Evolutionary conservation across 169 alveolate species (phyloP).

Genomic region (Eimeria necatrix): DNA sequence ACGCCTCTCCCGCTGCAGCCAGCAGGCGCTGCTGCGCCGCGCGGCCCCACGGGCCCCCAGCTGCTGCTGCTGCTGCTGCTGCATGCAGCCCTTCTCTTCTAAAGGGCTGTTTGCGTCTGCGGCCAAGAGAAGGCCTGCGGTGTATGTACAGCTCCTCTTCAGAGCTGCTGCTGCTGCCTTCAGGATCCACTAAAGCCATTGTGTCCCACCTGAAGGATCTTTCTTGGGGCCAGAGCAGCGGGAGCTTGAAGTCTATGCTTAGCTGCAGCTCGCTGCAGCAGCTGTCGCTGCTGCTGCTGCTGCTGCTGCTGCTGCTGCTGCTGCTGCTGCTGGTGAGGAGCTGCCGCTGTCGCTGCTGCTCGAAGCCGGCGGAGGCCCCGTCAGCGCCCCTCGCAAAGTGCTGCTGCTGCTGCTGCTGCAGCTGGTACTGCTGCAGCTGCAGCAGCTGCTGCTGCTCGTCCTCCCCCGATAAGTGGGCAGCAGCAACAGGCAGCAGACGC

Average conservation of each 20-base stretch:
- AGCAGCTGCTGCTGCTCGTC: slow-evolving; percentile 26
- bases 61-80: background rate
- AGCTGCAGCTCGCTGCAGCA: slow-evolving; percentile 2
- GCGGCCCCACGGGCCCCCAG: background rate
- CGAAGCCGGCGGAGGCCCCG: background rate
- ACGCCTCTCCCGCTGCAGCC: background rate
- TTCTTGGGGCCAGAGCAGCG: slow-evolving; percentile 16
- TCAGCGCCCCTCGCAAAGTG: background rate
- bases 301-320: slow-evolving; percentile 62
- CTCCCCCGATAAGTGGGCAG: background rate
- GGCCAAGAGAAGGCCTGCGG: background rate
- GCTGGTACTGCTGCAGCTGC: slow-evolving; percentile 27
- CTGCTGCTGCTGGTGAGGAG: slow-evolving; percentile 45
- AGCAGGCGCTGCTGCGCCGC: background rate
- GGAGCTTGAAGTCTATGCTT: slow-evolving; percentile 8
- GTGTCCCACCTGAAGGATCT: background rate
- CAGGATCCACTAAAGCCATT: background rate
- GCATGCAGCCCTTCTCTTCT: background rate
- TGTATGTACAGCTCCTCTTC: background rate
- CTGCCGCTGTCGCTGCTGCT: slow-evolving; percentile 34
- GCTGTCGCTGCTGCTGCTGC: slow-evolving; percentile 15
- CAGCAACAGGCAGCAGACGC: slow-evolving; percentile 56
- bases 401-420: slow-evolving; percentile 13
- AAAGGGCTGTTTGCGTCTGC: background rate
- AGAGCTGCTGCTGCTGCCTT: slow-evolving; percentile 42